Conservation (phyloP, 2,329 filamentous ascomycete genomes). For the Fusarium clavum region DNA sequence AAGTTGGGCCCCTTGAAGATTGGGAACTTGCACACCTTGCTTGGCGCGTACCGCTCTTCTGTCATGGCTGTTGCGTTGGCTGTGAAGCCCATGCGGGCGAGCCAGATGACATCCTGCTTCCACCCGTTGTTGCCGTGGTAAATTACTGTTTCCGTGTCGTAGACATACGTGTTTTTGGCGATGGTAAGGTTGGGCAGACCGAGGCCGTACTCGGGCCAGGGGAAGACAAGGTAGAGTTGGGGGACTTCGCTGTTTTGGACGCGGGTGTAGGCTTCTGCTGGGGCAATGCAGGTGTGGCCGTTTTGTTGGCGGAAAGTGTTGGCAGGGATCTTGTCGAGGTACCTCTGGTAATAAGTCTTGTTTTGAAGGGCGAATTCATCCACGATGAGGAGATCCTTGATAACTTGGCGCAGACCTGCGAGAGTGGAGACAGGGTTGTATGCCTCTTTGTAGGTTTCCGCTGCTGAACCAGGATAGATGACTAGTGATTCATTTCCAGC, state of each 20-base stretch:
- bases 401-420: conserved; percentile 2
- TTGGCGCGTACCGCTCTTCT: background rate
- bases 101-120: conserved; percentile 20
- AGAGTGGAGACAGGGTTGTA: background rate
- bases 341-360: conserved; percentile 9
- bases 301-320: conserved; percentile 5
- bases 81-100: conserved; percentile 8
- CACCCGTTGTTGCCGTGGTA: conserved; percentile 13
- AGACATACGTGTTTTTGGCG: conserved; percentile 10
- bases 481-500: background rate
- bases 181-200: conserved; percentile 10
- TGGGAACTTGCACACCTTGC: conserved; percentile 12
- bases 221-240: conserved; percentile 1
- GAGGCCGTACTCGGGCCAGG: conserved; percentile 10
- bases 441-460: conserved; percentile 12
- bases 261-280: conserved; percentile 8
- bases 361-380: conserved; percentile 7
- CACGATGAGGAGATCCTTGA: conserved; percentile 9
- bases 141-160: background rate
- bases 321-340: background rate
- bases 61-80: conserved; percentile 7
- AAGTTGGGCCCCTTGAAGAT: conserved; percentile 12
- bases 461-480: conserved; percentile 10
- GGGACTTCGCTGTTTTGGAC: conserved; percentile 18
- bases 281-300: conserved; percentile 10